Evolutionary conservation across 2,329 filamentous ascomycete species (phyloP), one percentile per base, ranked within the genome.

Genomic region (Dendryphion nanum): DNA sequence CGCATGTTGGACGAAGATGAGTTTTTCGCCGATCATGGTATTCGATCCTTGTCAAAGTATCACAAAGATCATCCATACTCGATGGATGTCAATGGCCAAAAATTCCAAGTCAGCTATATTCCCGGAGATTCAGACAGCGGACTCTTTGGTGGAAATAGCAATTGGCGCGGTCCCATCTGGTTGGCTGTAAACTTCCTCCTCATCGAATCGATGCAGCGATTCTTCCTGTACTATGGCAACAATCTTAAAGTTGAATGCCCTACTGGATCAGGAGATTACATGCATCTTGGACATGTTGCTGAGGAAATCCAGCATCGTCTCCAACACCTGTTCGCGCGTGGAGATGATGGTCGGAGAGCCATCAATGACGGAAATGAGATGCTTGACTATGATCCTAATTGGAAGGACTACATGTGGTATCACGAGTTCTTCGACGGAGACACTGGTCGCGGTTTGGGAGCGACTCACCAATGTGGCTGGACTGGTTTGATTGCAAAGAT

Each of bases 351-450:
- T 36, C 83, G 88, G 44, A 84, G 93, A 48, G 91, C 89, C 48
- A 86, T 95, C 73, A 94, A 97, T 57, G 83, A 79, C 39, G 85
- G 87, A 14, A 89, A 86, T 51, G 84, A 96, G 53, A 78, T 84
- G 50, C 81, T 96, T 20, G 89, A 97, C 69, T 95, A 86, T 58
- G 89, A 97, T 59, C 83, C 87, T 17, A 75, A 95, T 66, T 97
- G 91, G 91, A 91, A 85, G 65, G 90, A 94, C 57, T 81, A 90
- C 57, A 74, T 97, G 55, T 96, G 89, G 87, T 97, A 95, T 76
- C 86, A 95, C 62, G 91, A 97, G 65, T 97, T 94, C 75, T 97
- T 97, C 61, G 91, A 97, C 60, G 91, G 89, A 26, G 90, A 97
- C 63, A 83, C 76, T 35, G 91, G 91, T 12, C 85, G 89, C 50